phyloP scores from a whole-genome alignment of 164 flowering plant genomes.

The Berberis thunbergii region DNA sequence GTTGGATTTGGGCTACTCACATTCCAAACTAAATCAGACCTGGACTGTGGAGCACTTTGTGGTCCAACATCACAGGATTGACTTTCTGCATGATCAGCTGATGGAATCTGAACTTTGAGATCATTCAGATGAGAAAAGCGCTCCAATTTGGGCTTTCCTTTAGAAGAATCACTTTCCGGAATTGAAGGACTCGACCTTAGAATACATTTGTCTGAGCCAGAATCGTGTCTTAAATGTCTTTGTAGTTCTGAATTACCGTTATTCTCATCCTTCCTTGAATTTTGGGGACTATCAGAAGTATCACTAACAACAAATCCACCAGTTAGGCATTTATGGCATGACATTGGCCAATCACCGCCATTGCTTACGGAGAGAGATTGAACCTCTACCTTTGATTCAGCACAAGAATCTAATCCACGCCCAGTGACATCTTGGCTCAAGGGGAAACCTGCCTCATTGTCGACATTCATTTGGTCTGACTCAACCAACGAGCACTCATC shows the following conservation, averaged over 20 bases:
- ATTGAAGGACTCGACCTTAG: constrained; percentile 12
- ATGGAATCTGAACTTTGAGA: constrained; percentile 40
- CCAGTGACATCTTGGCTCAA: constrained; percentile 15
- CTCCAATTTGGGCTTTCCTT: constrained; percentile 14
- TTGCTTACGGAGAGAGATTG: constrained; percentile 15
- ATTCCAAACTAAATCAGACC: constrained; percentile 33
- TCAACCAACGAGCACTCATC: constrained; percentile 17
- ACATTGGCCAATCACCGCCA: constrained; percentile 17
- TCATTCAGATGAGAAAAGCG: constrained; percentile 24
- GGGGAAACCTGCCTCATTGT: constrained; percentile 9
- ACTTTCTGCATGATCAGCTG: constrained; percentile 23
- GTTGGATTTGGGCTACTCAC: constrained; percentile 49
- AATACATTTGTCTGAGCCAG: constrained; percentile 14
- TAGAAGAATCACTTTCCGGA: constrained; percentile 15
- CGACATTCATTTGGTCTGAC: constrained; percentile 10
- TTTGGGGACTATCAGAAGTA: constrained; percentile 19
- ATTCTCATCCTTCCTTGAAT: constrained; percentile 12
- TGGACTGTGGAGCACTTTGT: constrained; percentile 17
- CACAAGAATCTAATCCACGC: constrained; percentile 13
- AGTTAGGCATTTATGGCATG: constrained; percentile 10
- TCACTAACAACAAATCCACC: constrained; percentile 13
- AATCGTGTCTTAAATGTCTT: constrained; percentile 11
- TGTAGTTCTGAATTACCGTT: constrained; percentile 12
- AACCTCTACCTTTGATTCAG: constrained; percentile 15
- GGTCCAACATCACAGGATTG: constrained; percentile 21